These are phyloP conservation scores for Rossbeevera mucosa DNA, from an alignment of 768 basidiomycete species.

Conservation along the genomic window DNA sequence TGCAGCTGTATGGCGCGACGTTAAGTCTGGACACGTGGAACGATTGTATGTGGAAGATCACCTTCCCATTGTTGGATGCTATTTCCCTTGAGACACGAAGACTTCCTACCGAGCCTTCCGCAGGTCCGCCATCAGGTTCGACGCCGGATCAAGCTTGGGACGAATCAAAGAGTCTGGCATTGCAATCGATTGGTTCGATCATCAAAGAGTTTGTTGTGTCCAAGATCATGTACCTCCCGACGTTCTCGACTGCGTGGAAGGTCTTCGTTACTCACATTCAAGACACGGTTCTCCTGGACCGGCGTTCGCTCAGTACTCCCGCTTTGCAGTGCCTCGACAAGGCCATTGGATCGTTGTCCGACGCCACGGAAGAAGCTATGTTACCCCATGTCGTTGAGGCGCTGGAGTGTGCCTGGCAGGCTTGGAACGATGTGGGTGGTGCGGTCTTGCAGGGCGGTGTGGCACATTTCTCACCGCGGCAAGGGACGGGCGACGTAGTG, in stretches of 20 bases:
- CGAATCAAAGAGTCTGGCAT: slow-evolving; percentile 81
- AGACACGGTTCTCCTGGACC: slow-evolving; percentile 63
- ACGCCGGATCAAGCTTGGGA: slow-evolving; percentile 60
- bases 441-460: slow-evolving; percentile 36
- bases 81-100: slow-evolving; percentile 55
- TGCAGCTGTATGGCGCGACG: slow-evolving; percentile 89
- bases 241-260: slow-evolving; percentile 70
- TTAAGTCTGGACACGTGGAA: slow-evolving; percentile 83
- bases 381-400: slow-evolving; percentile 41
- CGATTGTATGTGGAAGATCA: slow-evolving; percentile 85
- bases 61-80: slow-evolving; percentile 79
- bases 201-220: slow-evolving; percentile 73
- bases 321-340: slow-evolving; percentile 81
- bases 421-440: slow-evolving; percentile 62
- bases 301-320: slow-evolving; percentile 70
- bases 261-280: slow-evolving; percentile 71
- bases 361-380: slow-evolving; percentile 25
- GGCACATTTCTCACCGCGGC: slow-evolving; percentile 12
- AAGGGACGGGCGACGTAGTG: not conserved
- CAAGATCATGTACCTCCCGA: slow-evolving; percentile 68
- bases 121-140: slow-evolving; percentile 7
- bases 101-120: slow-evolving; percentile 12
- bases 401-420: slow-evolving; percentile 64
- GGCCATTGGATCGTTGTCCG: slow-evolving; percentile 57
- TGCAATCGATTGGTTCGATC: slow-evolving; percentile 80